phyloP scores from a whole-genome alignment of 179 eudicot species.

The Vitellaria paradoxa region DNA sequence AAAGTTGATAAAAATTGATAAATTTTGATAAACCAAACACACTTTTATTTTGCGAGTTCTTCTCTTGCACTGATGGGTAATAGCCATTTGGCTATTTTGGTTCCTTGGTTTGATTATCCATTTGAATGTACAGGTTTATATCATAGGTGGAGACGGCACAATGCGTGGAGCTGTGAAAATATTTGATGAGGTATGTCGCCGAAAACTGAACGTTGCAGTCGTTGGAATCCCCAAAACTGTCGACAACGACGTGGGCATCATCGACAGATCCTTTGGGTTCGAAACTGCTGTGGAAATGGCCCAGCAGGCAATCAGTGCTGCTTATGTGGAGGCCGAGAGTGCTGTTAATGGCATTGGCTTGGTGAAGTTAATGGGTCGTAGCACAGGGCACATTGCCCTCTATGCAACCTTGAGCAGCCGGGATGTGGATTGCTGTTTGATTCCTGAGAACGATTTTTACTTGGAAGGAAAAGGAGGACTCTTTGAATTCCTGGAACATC shows the following conservation, averaged over 20 bases:
- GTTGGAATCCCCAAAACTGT: constrained; percentile 83
- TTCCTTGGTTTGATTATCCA: not conserved
- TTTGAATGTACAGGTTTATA: constrained; percentile 44
- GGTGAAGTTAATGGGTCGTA: constrained; percentile 86
- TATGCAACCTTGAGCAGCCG: constrained; percentile 76
- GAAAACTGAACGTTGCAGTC: constrained; percentile 46
- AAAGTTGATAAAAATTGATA: too few species aligned
- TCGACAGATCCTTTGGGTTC: constrained; percentile 80
- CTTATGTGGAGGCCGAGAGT: constrained; percentile 84
- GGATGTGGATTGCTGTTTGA: constrained; percentile 80
- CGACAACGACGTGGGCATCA: constrained; percentile 75
- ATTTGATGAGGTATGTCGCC: constrained; percentile 56
- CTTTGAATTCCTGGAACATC: constrained; percentile 48
- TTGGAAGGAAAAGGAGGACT: constrained; percentile 78
- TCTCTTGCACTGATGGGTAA: not conserved
- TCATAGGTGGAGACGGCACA: constrained; percentile 90
- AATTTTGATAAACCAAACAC: too few species aligned
- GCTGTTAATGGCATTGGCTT: constrained; percentile 79
- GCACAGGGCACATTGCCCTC: constrained; percentile 80
- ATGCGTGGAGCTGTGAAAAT: constrained; percentile 76
- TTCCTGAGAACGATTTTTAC: constrained; percentile 69
- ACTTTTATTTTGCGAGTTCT: too few species aligned
- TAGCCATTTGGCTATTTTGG: not conserved
- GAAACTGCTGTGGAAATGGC: constrained; percentile 88
- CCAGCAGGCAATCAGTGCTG: constrained; percentile 71